Base-by-base conservation (phyloP, 768 basidiomycete species). In the Suillus plorans region DNA sequence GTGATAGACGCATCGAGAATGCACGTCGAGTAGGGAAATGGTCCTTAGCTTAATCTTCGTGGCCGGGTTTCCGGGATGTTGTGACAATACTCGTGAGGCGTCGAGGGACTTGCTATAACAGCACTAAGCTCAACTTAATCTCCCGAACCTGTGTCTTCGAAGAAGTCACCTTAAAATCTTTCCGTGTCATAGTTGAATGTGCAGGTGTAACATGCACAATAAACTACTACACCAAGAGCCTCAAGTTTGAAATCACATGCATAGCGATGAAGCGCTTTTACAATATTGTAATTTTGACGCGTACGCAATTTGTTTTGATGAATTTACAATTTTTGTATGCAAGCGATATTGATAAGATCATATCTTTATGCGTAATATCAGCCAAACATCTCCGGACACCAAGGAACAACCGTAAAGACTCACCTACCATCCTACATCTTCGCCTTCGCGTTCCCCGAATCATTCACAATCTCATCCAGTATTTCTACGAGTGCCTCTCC, bases 401-500 rank as follows among this genome's bases (percentile, higher is more conserved):
- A 18, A 41, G 16, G 56, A 25, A 25, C 2, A 5, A 3, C 22
- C 2, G 9, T 16, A 6, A 58, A 41, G 14, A 41, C 22, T 28
- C 7, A 25, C 37, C 22, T 58, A 3, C 4, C 4, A 28, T 41
- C 16, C 37, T 58, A 58, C 57, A 58, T 41, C 57, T 28, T 58
- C 14, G 57, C 57, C 37, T 39, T 39, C 16, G 37, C 10, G 5
- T 41, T 41, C 37, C 25, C 57, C 8, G 9, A 25, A 39, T 22
- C 37, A 28, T 25, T 39, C 37, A 20, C 16, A 14, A 58, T 58
- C 39, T 25, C 3, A 22, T 60, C 42, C 25, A 76, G 65, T 14
- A 76, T 65, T 14, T 76, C 70, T n/a, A 70, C 64, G 10, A 76
- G 62, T 52, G 60, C 63, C 55, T 75, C 70, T 3, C 67, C 74